These are phyloP conservation scores for Phytophthora fragariae DNA, from an alignment of 352 stramenopile genomes.

Conservation along the genomic window DNA sequence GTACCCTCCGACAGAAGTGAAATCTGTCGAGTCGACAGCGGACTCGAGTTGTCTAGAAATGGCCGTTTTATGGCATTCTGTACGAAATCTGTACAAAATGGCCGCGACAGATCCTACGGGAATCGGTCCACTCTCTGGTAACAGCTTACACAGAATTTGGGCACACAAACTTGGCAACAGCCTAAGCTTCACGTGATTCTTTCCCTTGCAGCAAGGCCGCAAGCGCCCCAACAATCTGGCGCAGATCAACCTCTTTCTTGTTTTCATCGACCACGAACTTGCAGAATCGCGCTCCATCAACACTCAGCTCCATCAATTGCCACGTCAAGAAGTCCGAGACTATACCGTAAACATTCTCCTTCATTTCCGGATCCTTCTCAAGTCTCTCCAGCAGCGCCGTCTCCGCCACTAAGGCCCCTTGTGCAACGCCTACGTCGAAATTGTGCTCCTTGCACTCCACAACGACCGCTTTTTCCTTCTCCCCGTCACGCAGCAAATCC, in stretches of 20 bases:
- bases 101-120: too few species aligned
- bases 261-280: conserved; percentile 12
- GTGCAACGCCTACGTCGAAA: conserved; percentile 23
- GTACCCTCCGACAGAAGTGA: too few species aligned
- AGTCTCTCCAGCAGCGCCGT: conserved; percentile 16
- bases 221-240: too few species aligned
- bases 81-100: too few species aligned
- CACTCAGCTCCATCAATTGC: conserved; percentile 28
- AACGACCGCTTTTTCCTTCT: conserved; percentile 18
- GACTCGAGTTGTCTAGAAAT: too few species aligned
- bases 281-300: conserved; percentile 19
- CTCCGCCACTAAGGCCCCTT: conserved; percentile 17
- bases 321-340: conserved; percentile 26
- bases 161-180: too few species aligned
- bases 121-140: too few species aligned
- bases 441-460: conserved; percentile 17
- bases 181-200: conserved; percentile 12
- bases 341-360: conserved; percentile 20
- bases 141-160: too few species aligned
- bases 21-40: too few species aligned
- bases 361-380: conserved; percentile 8
- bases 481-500: conserved; percentile 11
- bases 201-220: conserved; percentile 14
- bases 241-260: not conserved
- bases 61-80: too few species aligned